Base-by-base conservation (phyloP, 805 yeast genomes). In the Hanseniaspora taiwanica region DNA sequence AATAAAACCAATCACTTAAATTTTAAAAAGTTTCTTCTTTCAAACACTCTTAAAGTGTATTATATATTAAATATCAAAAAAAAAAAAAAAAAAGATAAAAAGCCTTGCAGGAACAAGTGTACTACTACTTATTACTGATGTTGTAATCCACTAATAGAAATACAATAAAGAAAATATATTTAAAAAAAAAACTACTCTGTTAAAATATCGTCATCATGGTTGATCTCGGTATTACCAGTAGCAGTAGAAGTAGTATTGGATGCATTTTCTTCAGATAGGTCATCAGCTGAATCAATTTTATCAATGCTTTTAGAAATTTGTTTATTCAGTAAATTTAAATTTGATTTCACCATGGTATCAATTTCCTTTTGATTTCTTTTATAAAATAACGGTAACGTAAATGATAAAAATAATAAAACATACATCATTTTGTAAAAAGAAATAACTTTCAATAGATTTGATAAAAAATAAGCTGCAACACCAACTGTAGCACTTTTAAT, bases 381-480 rank as follows among this genome's bases (percentile, higher is more conserved):
- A 69, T 87, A 89, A 46, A 80, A 54, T 21, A 71, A 73, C 44
- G 97, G 97, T 35, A 73, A 65, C 35, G 93, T 62, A 70, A 89
- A 89, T 13, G 80, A 69, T 16, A 67, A 55, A 37, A 82, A 59
- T 37, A 78, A 76, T 35, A 74, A 59, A 38, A 72, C 56, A 49
- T 80, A 66, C 23, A 76, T 52, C 50, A 41, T 38, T 21, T 80
- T 67, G 73, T 79, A 81, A 42, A 87, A 60, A 19, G 93, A 74
- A 58, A 86, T 66, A 72, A 78, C 68, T 24, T 83, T 76, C 48
- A 93, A 81, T 52, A 86, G 62, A 60, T 77, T 73, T 69, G 75
- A 81, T 46, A 76, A 62, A 39, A 77, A 55, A 62, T 72, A 83
- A n/a, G 78, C 64, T 29, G 64, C 54, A 53, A 77, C 76, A 41